Conservation (phyloP, 495 filamentous ascomycete species). For the Penicillium odoratum region DNA sequence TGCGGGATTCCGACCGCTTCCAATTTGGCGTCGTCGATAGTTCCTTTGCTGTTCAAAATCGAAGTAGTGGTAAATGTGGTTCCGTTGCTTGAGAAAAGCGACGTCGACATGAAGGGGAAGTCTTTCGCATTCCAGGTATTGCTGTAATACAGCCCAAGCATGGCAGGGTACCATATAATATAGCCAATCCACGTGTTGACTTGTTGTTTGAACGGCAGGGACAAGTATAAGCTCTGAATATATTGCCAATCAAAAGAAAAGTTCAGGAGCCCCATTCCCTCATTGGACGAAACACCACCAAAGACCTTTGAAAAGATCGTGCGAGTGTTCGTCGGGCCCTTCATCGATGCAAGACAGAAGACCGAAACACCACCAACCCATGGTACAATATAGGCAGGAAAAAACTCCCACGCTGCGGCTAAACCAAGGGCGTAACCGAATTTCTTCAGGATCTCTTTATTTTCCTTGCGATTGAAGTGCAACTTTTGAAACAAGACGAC, state of each 20-base stretch:
- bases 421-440: slow-evolving; percentile 19
- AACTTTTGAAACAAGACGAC: slow-evolving; percentile 20
- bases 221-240: slow-evolving; percentile 34
- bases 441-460: slow-evolving; percentile 17
- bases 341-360: slow-evolving; percentile 51
- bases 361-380: slow-evolving; percentile 49
- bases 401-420: slow-evolving; percentile 43
- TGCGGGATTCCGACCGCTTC: slow-evolving; percentile 28
- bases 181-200: slow-evolving; percentile 48
- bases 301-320: slow-evolving; percentile 39
- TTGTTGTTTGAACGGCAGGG: slow-evolving; percentile 29
- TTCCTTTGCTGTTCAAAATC: slow-evolving; percentile 32
- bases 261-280: slow-evolving; percentile 39
- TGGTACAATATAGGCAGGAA: slow-evolving; percentile 51
- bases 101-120: slow-evolving; percentile 53
- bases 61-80: slow-evolving; percentile 15
- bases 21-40: slow-evolving; percentile 27
- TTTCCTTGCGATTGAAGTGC: slow-evolving; percentile 17
- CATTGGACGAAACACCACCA: slow-evolving; percentile 51
- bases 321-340: slow-evolving; percentile 22
- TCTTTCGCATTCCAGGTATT: slow-evolving; percentile 50
- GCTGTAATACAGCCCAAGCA: slow-evolving; percentile 47
- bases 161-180: slow-evolving; percentile 38
- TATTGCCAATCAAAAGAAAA: slow-evolving; percentile 54
- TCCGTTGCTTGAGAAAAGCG: slow-evolving; percentile 31